Evolutionary conservation across 176 grass and related monocot genomes (phyloP).

Genomic region (Oryza coarctata): DNA sequence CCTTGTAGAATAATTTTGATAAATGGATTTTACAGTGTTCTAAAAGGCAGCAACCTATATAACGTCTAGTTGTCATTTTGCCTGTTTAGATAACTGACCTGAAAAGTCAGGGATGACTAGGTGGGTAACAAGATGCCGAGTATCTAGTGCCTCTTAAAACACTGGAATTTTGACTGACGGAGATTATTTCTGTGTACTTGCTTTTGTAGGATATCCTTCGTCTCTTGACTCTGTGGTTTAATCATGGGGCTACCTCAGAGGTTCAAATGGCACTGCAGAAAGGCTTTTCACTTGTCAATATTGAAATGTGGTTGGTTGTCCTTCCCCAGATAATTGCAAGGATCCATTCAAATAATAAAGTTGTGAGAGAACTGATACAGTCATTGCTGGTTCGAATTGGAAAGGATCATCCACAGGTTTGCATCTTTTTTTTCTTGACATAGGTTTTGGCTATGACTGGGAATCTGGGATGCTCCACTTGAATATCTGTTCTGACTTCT

Average conservation of each 20-base stretch:
- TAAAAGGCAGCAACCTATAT: background rate
- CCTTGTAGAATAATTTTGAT: constrained; percentile 12
- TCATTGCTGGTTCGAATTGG: constrained; percentile 90
- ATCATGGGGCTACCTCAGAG: constrained; percentile 77
- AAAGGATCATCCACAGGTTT: constrained; percentile 90
- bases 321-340: constrained; percentile 98
- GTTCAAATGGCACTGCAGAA: constrained; percentile 88
- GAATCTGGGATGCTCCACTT: background rate
- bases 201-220: constrained; percentile 89
- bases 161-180: background rate
- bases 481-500: background rate
- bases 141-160: background rate
- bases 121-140: background rate
- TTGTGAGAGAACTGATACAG: constrained; percentile 96
- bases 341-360: constrained; percentile 92
- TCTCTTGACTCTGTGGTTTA: constrained; percentile 97
- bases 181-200: constrained; percentile 34
- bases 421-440: constrained; percentile 29
- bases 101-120: background rate
- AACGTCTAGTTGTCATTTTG: background rate
- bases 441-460: background rate
- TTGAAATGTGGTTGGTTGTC: constrained; percentile 99
- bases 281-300: constrained; percentile 92
- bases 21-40: background rate
- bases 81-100: background rate